Conservation (phyloP, 2,329 filamentous ascomycete genomes). For the Emmonsiellopsis sp. region DNA sequence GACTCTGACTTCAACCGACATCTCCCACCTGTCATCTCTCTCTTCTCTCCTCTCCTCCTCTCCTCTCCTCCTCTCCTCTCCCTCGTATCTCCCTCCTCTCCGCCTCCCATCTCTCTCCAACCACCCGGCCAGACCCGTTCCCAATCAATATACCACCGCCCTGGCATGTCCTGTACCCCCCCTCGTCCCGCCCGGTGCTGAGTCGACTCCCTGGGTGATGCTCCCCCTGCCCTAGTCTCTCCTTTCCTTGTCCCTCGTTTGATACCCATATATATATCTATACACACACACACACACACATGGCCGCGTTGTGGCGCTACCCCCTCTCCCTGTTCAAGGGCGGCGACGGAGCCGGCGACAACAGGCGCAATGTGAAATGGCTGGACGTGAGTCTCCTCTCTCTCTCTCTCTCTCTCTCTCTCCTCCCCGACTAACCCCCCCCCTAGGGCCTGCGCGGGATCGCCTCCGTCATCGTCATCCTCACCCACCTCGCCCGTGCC, state of each 20-base stretch:
- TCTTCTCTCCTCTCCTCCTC: background rate
- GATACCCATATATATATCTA: background rate
- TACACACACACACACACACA: background rate
- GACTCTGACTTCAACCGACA: background rate
- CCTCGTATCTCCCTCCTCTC: background rate
- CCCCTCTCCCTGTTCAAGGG: background rate
- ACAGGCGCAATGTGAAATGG: slow-evolving; percentile 28
- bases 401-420: background rate
- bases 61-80: background rate
- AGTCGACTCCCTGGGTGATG: too few relatives aligned
- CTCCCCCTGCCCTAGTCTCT: too few relatives aligned
- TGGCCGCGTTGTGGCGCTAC: slow-evolving; percentile 1
- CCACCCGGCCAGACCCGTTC: too few relatives aligned
- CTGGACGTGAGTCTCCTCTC: slow-evolving; percentile 24
- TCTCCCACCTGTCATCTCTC: background rate
- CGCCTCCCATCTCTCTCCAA: too few relatives aligned
- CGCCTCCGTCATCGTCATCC: slow-evolving; percentile 44
- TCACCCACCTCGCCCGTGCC: slow-evolving; percentile 44
- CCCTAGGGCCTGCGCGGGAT: slow-evolving; percentile 43
- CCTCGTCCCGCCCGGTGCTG: background rate
- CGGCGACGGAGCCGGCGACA: slow-evolving; percentile 1
- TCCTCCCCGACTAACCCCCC: background rate
- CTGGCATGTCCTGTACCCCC: background rate
- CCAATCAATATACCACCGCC: too few relatives aligned
- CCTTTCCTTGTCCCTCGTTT: background rate